Conservation (phyloP, 495 filamentous ascomycete genomes). For the Acidomyces sp. region DNA sequence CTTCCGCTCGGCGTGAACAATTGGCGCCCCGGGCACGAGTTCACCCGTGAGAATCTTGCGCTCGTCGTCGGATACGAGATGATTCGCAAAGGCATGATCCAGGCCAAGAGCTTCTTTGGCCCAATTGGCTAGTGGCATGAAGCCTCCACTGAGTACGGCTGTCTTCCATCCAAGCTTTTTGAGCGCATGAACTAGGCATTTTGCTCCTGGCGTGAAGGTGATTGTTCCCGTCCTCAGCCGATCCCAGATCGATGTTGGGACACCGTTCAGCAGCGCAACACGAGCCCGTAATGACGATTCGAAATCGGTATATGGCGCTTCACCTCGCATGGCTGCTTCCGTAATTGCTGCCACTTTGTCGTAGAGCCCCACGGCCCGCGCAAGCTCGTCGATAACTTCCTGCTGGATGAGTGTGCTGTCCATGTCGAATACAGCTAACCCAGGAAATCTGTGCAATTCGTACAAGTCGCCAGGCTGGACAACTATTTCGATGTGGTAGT, state of each 20-base stretch:
- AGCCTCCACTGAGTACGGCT: constrained; percentile 84
- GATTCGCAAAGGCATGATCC: constrained; percentile 79
- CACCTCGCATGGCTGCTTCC: constrained; percentile 84
- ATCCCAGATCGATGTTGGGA: constrained; percentile 68
- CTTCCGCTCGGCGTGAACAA: constrained; percentile 76
- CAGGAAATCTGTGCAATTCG: constrained; percentile 27
- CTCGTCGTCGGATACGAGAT: constrained; percentile 53
- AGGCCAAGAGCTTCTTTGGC: constrained; percentile 66
- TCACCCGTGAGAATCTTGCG: constrained; percentile 66
- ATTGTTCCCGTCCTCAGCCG: constrained; percentile 52
- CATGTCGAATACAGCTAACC: constrained; percentile 92
- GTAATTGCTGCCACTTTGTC: constrained; percentile 68
- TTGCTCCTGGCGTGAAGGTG: constrained; percentile 69
- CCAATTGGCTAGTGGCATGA: constrained; percentile 77
- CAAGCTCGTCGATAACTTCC: constrained; percentile 92
- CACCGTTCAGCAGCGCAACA: constrained; percentile 65
- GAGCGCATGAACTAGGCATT: constrained; percentile 54
- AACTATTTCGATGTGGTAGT: constrained; percentile 3
- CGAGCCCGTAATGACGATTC: constrained; percentile 64
- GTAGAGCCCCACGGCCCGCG: constrained; percentile 62
- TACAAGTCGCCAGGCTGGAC: constrained; percentile 5
- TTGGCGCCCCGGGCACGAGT: constrained; percentile 50
- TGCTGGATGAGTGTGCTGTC: constrained; percentile 91
- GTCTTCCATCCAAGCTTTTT: constrained; percentile 68
- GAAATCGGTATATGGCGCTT: constrained; percentile 61